These are phyloP conservation scores for Pseudocercospora ulei DNA, from an alignment of 2,329 filamentous ascomycete genomes.

Conservation along the genomic window DNA sequence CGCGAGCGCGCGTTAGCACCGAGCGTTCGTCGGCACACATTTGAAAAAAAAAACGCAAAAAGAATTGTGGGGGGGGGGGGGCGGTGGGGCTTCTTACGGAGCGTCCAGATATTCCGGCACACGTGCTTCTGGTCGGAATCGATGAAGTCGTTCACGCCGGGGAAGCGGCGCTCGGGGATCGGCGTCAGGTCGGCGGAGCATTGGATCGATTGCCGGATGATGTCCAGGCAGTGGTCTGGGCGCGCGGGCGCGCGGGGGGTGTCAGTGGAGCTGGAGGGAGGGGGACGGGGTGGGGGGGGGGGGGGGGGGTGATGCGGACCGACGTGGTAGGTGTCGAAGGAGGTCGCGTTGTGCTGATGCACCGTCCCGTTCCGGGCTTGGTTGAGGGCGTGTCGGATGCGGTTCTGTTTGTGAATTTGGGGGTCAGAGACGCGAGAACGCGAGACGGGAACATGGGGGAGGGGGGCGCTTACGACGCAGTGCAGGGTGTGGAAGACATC, in stretches of 20 bases:
- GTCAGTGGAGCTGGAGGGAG: not conserved
- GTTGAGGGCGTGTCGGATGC: not conserved
- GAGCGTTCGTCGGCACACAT: not conserved
- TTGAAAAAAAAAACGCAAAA: no score
- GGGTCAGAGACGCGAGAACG: not conserved
- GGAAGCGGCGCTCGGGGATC: constrained; percentile 28
- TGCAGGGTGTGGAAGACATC: constrained; percentile 3
- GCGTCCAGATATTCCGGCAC: not conserved
- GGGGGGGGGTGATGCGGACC: no score
- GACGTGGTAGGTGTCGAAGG: not conserved
- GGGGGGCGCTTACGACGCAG: constrained; percentile 1
- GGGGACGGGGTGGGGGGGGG: no score
- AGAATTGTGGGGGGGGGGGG: no score
- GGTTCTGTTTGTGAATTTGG: not conserved
- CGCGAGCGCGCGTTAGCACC: not conserved
- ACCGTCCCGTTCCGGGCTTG: not conserved
- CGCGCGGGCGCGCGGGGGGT: not conserved
- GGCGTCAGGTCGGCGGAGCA: constrained; percentile 49
- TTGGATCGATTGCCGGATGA: constrained; percentile 54
- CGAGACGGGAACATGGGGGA: no score
- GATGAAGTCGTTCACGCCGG: not conserved
- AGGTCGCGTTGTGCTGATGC: not conserved
- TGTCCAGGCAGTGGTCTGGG: constrained; percentile 49
- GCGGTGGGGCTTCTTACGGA: no score
- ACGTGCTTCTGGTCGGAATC: not conserved